These are phyloP conservation scores for Dryadomyces sulphureus DNA, from an alignment of 2,329 filamentous ascomycete species.

Conservation along the genomic window DNA sequence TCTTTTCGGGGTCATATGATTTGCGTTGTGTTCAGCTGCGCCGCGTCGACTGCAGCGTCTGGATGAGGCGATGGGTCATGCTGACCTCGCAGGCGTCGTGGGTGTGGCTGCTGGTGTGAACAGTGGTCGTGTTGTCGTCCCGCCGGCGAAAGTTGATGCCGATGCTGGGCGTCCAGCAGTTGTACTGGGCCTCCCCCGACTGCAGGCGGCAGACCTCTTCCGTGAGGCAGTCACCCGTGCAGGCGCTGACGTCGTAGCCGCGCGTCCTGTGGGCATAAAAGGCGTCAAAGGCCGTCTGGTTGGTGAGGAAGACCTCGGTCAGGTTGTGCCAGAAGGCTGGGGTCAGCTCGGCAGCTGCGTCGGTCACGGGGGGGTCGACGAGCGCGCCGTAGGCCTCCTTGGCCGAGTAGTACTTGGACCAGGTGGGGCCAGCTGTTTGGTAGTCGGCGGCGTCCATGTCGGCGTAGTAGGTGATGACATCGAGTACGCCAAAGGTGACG, in stretches of 20 bases:
- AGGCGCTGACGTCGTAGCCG: conserved; percentile 16
- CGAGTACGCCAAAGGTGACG: conserved; percentile 36
- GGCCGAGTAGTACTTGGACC: conserved; percentile 39
- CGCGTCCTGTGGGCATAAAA: conserved; percentile 21
- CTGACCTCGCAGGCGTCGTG: conserved; percentile 3
- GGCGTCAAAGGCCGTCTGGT: conserved; percentile 19
- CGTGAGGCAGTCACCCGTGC: conserved; percentile 18
- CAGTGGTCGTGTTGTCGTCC: not conserved
- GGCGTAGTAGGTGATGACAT: conserved; percentile 36
- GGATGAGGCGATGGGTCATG: not conserved
- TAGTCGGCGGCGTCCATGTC: conserved; percentile 30
- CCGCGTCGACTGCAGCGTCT: not conserved
- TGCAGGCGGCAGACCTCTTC: conserved; percentile 22
- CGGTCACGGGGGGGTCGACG: conserved; percentile 23
- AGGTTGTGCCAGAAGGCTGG: conserved; percentile 27
- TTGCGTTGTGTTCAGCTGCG: not conserved
- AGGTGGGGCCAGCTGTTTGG: conserved; percentile 28
- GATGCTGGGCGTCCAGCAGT: conserved; percentile 13
- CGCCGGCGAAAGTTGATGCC: conserved; percentile 3
- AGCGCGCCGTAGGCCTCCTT: conserved; percentile 34
- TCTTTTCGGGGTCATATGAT: not conserved
- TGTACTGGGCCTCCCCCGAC: conserved; percentile 22
- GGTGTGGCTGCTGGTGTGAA: not conserved
- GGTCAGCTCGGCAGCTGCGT: conserved; percentile 26
- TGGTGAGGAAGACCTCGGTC: conserved; percentile 18